Evolutionary conservation across 768 basidiomycete species (phyloP).

Genomic region (Auricularia cornea): DNA sequence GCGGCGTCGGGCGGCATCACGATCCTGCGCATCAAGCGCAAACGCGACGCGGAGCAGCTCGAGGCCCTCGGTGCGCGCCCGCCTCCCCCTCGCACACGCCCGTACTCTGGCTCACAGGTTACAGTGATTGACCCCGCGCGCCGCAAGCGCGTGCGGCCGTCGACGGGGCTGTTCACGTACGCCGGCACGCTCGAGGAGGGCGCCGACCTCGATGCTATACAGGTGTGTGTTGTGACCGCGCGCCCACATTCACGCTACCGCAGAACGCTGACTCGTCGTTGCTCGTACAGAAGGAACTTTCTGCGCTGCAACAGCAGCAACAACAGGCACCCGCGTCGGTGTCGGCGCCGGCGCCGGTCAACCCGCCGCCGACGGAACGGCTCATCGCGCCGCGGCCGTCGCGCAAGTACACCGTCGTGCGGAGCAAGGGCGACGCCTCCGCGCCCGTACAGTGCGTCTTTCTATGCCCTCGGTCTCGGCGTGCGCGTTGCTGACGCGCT

Average conservation of each 20-base stretch:
- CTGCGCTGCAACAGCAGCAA: not conserved
- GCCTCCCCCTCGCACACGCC: slow-evolving; percentile 4
- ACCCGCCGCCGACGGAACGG: not conserved
- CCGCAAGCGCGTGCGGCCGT: not conserved
- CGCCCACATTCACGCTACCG: not conserved
- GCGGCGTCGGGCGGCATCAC: slow-evolving; percentile 24
- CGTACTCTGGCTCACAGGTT: slow-evolving; percentile 5
- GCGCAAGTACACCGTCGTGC: not conserved
- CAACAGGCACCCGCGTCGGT: not conserved
- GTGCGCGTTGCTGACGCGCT: not conserved
- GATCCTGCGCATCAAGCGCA: slow-evolving; percentile 74
- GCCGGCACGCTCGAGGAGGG: not conserved
- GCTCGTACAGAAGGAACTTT: not conserved
- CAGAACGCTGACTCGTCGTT: not conserved
- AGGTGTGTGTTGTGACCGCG: not conserved
- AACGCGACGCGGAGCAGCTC: slow-evolving; percentile 72
- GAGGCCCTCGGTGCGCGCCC: slow-evolving; percentile 61
- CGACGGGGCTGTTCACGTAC: not conserved
- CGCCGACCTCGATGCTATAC: not conserved
- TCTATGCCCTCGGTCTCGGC: not conserved
- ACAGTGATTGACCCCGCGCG: not conserved
- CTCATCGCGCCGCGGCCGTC: not conserved
- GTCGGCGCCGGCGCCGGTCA: not conserved
- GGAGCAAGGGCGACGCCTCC: not conserved
- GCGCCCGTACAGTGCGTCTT: not conserved